Evolutionary conservation across 2,329 filamentous ascomycete species (phyloP).

Genomic region (Colletotrichum endophyticum): DNA sequence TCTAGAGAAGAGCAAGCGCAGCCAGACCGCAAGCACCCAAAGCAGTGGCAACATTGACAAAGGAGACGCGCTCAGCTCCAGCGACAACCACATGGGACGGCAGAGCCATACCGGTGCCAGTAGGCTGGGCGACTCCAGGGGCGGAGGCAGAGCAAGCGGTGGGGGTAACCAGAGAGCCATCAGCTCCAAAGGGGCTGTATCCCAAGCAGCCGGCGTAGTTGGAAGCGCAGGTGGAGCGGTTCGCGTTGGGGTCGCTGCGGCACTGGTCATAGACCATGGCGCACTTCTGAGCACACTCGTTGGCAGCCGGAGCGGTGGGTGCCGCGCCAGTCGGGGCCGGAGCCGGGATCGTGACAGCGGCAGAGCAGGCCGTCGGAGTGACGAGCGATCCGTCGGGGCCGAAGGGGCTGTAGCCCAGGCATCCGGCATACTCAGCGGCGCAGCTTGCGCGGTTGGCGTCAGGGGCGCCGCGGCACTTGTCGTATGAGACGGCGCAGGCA

Average conservation of each 20-base stretch:
- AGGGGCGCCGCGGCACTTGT: not conserved
- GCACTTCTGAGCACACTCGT: not conserved
- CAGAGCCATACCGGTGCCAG: not conserved
- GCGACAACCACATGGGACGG: not conserved
- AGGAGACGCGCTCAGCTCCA: not conserved
- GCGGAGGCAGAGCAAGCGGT: not conserved
- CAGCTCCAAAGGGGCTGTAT: not conserved
- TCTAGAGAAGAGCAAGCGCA: not conserved
- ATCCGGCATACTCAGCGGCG: not conserved
- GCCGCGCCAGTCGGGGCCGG: not conserved
- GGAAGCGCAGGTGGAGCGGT: not conserved
- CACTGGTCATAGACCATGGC: not conserved
- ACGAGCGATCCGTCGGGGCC: not conserved
- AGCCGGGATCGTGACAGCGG: not conserved
- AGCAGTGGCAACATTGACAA: not conserved
- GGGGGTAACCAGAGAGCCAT: not conserved
- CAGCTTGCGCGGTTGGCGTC: not conserved
- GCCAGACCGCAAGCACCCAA: not conserved
- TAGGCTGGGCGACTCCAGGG: not conserved
- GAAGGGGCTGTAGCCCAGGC: not conserved
- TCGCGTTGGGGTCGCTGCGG: not conserved
- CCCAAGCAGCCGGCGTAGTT: not conserved
- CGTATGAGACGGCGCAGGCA: not conserved
- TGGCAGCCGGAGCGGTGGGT: not conserved
- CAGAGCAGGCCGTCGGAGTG: not conserved